These are phyloP conservation scores for Stellera chamaejasme DNA, from an alignment of 345 rosid species.

Conservation along the genomic window DNA sequence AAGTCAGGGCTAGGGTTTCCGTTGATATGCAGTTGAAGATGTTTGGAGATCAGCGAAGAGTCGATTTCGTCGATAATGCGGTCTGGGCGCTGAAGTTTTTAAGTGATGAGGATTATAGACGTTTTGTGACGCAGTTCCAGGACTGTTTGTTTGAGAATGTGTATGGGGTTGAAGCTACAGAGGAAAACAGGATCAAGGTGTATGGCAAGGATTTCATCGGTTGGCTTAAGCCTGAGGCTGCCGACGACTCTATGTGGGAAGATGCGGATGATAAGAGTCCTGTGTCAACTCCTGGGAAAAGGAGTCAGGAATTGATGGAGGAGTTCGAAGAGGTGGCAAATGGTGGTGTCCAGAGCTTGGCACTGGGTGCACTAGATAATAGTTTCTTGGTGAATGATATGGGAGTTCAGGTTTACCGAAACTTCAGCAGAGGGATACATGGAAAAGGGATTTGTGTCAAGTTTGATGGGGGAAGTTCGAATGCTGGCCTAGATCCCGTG, in stretches of 20 bases:
- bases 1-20: slow-evolving; percentile 62
- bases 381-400: slow-evolving; percentile 82
- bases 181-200: slow-evolving; percentile 60
- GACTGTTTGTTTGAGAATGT: slow-evolving; percentile 84
- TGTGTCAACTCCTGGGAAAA: slow-evolving; percentile 24
- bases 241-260: slow-evolving; percentile 95
- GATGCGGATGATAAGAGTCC: slow-evolving; percentile 47
- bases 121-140: slow-evolving; percentile 57
- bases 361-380: slow-evolving; percentile 81
- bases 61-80: slow-evolving; percentile 63
- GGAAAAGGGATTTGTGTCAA: slow-evolving; percentile 70
- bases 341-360: slow-evolving; percentile 90
- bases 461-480: slow-evolving; percentile 35
- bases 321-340: slow-evolving; percentile 85
- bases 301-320: slow-evolving; percentile 43
- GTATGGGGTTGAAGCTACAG: slow-evolving; percentile 51
- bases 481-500: slow-evolving; percentile 18
- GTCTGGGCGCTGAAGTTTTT: slow-evolving; percentile 92
- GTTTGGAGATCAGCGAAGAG: slow-evolving; percentile 76
- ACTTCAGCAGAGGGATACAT: slow-evolving; percentile 62
- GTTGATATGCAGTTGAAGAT: slow-evolving; percentile 77
- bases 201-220: slow-evolving; percentile 88
- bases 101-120: slow-evolving; percentile 56
- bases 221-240: slow-evolving; percentile 82
- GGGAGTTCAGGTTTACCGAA: slow-evolving; percentile 85